A percentile compares a stretch with the other conserved stretches of the same genome.
Evolutionary conservation across 2,329 filamentous ascomycete genomes (phyloP).

Genomic region (Botrytis byssoidea): DNA sequence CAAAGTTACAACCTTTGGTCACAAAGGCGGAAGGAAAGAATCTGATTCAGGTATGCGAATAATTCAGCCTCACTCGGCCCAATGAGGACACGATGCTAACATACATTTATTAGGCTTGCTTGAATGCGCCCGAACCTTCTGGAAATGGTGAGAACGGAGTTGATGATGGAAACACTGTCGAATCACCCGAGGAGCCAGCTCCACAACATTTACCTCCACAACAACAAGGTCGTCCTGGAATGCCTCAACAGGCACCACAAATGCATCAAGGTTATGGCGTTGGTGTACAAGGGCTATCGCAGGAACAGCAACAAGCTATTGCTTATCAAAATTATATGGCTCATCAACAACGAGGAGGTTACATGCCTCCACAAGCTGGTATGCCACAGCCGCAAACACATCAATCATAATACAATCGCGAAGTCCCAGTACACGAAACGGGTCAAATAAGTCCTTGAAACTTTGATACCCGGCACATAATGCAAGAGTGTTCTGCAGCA

Average conservation of each 20-base stretch:
- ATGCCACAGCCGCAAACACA: conserved; percentile 83
- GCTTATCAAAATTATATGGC: conserved; percentile 82
- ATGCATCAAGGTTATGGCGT: conserved; percentile 61
- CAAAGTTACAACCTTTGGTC: conserved; percentile 95
- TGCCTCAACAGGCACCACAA: conserved; percentile 58
- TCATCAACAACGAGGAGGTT: conserved; percentile 70
- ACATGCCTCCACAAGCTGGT: conserved; percentile 74
- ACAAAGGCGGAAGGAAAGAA: conserved; percentile 99
- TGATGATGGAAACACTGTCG: conserved; percentile 72
- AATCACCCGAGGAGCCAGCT: conserved; percentile 86
- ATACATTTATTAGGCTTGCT: conserved; percentile 70
- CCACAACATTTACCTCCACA: conserved; percentile 71
- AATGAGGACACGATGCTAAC: conserved; percentile 38
- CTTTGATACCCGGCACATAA: conserved; percentile 60
- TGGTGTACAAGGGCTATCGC: conserved; percentile 49
- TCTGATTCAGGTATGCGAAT: conserved; percentile 76
- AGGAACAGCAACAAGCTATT: conserved; percentile 69
- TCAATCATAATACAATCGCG: conserved; percentile 57
- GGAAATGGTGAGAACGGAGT: conserved; percentile 79
- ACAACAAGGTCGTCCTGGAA: conserved; percentile 54
- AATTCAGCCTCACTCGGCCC: conserved; percentile 1
- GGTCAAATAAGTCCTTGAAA: conserved; percentile 39
- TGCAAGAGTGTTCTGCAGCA: conserved; percentile 34
- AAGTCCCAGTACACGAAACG: conserved; percentile 32
- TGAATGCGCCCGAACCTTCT: conserved; percentile 91